phyloP scores from a whole-genome alignment of 352 stramenopile genomes.

The Globisporangium spiculum region DNA sequence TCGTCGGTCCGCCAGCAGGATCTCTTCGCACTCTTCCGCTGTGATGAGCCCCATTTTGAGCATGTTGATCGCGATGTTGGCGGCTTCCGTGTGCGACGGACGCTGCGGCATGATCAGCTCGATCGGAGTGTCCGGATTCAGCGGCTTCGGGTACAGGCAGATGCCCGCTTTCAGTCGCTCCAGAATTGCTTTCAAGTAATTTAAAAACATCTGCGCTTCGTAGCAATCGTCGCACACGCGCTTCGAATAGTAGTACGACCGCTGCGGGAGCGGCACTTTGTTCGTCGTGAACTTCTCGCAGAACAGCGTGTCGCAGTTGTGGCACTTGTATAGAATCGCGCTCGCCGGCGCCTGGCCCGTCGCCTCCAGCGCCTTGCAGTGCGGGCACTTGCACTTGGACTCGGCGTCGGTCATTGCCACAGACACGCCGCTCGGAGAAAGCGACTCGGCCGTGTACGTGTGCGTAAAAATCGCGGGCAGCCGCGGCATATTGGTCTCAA shows the following conservation, averaged over 20 bases:
- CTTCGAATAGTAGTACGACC: slow-evolving; percentile 80
- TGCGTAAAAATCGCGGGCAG: slow-evolving; percentile 49
- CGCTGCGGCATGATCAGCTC: slow-evolving; percentile 88
- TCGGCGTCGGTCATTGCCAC: slow-evolving; percentile 56
- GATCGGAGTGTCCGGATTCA: slow-evolving; percentile 82
- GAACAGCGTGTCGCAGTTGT: slow-evolving; percentile 75
- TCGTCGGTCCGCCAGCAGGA: slow-evolving; percentile 74
- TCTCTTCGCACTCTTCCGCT: slow-evolving; percentile 85
- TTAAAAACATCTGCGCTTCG: slow-evolving; percentile 81
- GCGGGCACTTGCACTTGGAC: slow-evolving; percentile 60
- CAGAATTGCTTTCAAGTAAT: slow-evolving; percentile 83
- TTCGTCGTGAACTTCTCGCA: slow-evolving; percentile 82
- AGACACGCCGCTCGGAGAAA: slow-evolving; percentile 53
- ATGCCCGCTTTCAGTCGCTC: slow-evolving; percentile 84
- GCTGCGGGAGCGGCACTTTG: slow-evolving; percentile 77
- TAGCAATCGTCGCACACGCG: slow-evolving; percentile 85
- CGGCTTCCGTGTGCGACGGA: slow-evolving; percentile 71
- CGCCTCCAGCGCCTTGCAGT: slow-evolving; percentile 49
- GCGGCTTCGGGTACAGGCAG: slow-evolving; percentile 81
- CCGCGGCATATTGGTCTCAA: slow-evolving; percentile 80
- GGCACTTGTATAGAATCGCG: slow-evolving; percentile 73
- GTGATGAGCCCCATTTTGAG: slow-evolving; percentile 82
- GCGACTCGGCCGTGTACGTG: slow-evolving; percentile 34
- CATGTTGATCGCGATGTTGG: slow-evolving; percentile 86
- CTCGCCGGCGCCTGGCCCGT: slow-evolving; percentile 28